Evolutionary conservation across 73 alveolate species (phyloP).

Genomic region (Strombidium stylifer): DNA sequence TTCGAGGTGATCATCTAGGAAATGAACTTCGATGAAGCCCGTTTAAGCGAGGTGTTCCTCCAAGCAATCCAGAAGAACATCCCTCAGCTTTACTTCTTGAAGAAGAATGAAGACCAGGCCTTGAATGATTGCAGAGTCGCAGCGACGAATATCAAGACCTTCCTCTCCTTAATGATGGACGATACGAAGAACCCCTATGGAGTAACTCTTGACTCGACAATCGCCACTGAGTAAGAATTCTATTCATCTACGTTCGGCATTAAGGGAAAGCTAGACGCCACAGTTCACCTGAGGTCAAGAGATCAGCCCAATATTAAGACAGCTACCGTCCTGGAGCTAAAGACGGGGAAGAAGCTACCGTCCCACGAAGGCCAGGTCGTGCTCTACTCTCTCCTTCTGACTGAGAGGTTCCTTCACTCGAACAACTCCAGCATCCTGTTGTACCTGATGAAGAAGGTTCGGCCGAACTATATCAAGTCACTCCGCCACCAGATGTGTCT

Average conservation of each 20-base stretch:
- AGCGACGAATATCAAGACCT: slow-evolving; percentile 8
- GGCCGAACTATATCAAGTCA: slow-evolving; percentile 29
- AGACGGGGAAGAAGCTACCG: slow-evolving; percentile 31
- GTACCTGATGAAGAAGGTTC: slow-evolving; percentile 38
- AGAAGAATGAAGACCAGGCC: background rate
- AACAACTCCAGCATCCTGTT: slow-evolving; percentile 20
- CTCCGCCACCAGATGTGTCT: slow-evolving; percentile 21
- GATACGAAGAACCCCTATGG: slow-evolving; percentile 13
- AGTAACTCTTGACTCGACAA: background rate
- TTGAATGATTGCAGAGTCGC: background rate
- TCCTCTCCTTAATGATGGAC: slow-evolving; percentile 9
- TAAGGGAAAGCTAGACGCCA: slow-evolving; percentile 47
- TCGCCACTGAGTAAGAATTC: slow-evolving; percentile 40
- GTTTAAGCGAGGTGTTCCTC: background rate
- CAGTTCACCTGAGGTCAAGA: background rate
- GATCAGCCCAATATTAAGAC: background rate
- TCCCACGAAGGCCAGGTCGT: slow-evolving; percentile 37
- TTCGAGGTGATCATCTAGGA: background rate
- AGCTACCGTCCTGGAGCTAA: slow-evolving; percentile 32
- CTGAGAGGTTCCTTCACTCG: slow-evolving; percentile 31
- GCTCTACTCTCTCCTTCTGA: slow-evolving; percentile 29
- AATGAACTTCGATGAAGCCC: slow-evolving; percentile 3
- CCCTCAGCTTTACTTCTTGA: background rate
- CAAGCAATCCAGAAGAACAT: slow-evolving; percentile 14
- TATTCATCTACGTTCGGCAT: slow-evolving; percentile 35